Evolutionary conservation across 2,329 filamentous ascomycete genomes (phyloP).

Genomic region (Hawksworthiomyces lignivorus): DNA sequence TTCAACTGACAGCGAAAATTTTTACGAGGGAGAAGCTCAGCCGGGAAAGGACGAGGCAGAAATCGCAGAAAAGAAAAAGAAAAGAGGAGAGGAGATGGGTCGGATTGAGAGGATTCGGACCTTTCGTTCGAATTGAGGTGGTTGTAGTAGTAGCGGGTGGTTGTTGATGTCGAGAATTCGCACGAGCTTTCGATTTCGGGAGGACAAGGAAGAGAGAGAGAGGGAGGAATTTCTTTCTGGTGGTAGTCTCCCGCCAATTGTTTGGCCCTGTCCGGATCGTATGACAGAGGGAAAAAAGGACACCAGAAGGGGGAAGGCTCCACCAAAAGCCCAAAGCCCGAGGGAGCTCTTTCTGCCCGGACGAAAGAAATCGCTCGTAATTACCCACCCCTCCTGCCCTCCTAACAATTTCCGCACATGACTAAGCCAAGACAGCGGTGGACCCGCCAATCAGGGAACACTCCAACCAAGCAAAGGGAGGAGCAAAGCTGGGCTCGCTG

Average conservation of each 20-base stretch:
- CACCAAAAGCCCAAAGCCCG: conserved; percentile 13
- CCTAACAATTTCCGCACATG: conserved; percentile 3
- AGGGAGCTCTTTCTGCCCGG: conserved; percentile 9
- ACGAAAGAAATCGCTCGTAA: conserved; percentile 18
- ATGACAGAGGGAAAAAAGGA: conserved; percentile 13
- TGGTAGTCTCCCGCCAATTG: conserved; percentile 1
- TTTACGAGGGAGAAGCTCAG: background rate
- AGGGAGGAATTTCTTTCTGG: conserved; percentile 8
- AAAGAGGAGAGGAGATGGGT: background rate
- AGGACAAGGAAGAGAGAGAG: conserved; percentile 12
- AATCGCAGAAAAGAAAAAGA: conserved; percentile 1
- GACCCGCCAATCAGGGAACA: conserved; percentile 8
- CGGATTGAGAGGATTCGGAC: background rate
- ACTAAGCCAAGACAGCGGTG: conserved; percentile 2
- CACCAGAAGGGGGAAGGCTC: conserved; percentile 4
- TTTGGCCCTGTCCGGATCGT: conserved; percentile 12
- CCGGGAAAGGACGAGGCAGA: background rate
- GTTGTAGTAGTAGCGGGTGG: background rate
- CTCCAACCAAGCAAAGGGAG: conserved; percentile 3
- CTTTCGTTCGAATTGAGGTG: conserved; percentile 1
- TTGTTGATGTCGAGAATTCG: conserved; percentile 1
- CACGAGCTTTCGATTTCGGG: conserved; percentile 2
- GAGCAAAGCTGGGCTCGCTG: background rate
- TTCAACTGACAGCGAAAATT: conserved; percentile 7
- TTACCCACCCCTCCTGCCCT: conserved; percentile 10